Evolutionary conservation across 306 rosid species (phyloP).

Genomic region (Quercus suber): DNA sequence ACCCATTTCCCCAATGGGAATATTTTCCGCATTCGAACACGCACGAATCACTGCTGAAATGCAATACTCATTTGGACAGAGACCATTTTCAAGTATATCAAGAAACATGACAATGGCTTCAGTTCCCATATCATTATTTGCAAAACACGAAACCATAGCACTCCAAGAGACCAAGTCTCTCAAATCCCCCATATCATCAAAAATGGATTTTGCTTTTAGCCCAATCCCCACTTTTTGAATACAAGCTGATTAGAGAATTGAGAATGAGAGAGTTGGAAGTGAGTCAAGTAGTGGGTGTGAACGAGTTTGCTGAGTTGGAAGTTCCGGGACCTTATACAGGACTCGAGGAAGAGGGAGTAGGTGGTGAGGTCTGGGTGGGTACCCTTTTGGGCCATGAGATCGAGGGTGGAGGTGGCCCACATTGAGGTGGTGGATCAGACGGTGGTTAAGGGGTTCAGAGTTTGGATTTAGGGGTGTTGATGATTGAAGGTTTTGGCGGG

Average conservation of each 20-base stretch:
- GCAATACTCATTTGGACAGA: slow-evolving; percentile 56
- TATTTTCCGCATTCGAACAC: slow-evolving; percentile 26
- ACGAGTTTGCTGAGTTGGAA: slow-evolving; percentile 43
- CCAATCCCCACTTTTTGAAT: slow-evolving; percentile 49
- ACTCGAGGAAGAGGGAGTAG: slow-evolving; percentile 48
- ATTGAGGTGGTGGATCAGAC: no score
- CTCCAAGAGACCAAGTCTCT: slow-evolving; percentile 54
- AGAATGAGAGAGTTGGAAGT: slow-evolving; percentile 39
- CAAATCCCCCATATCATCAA: slow-evolving; percentile 26
- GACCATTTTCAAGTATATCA: slow-evolving; percentile 36
- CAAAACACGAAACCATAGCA: slow-evolving; percentile 53
- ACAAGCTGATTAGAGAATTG: slow-evolving; percentile 57
- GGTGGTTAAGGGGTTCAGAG: no score
- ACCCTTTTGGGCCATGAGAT: neutral
- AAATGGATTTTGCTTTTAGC: slow-evolving; percentile 31
- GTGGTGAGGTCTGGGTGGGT: slow-evolving; percentile 24
- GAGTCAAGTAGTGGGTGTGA: slow-evolving; percentile 35
- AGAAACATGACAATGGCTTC: slow-evolving; percentile 39
- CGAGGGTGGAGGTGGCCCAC: no score
- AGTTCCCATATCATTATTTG: slow-evolving; percentile 34
- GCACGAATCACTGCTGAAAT: slow-evolving; percentile 43
- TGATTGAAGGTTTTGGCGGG: no score
- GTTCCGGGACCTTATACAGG: slow-evolving; percentile 47
- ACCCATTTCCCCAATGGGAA: neutral
- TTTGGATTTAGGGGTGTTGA: no score